Evolutionary conservation across 805 yeast species (phyloP), one percentile per base, ranked within the genome.

Genomic region (Candida pini): DNA sequence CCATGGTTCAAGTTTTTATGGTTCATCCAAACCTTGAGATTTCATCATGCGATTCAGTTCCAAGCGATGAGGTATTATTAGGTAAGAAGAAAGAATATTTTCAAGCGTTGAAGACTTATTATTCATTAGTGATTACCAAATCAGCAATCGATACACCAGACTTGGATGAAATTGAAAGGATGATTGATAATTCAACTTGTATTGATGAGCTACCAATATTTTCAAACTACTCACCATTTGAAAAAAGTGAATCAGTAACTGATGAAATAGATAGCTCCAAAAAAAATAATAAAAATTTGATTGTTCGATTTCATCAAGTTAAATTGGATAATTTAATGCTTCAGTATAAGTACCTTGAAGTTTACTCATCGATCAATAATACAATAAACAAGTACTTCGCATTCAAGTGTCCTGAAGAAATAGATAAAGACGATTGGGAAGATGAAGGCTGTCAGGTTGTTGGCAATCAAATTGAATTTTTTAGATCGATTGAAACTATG

Each of bases 1-100:
- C n/a, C 17, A 54, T 55, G 60, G 49, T 43, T 16, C 55, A 57
- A 26, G 25, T 56, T 12, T 57, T 45, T 28, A 38, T 57, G 32
- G 59, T 56, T 15, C 51, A 53, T 28, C 60, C 62, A n/a, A 56
- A 57, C 26, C 43, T 56, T 9, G 41, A 55, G 30, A 27, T 57
- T 18, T 44, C 54, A 10, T 39, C 46, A 17, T 55, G 60, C 31
- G 48, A 56, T 15, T 35, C 43, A 13, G 42, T 45, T 23, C 56
- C 58, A 1, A 40, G 43, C 4, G 31, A 38, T 7, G 38, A 44
- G 10, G 34, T 43, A 2, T 28, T 56, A 8, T 37, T 44, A 5
- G 30, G 33, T 8, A 47, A 43, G 26, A 51, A 45, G 32, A 13
- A 41, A 8, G 26, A 24, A 1, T 54, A 48, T 32, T 7, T 51